Evolutionary conservation across 2,329 filamentous ascomycete genomes (phyloP).

Genomic region (Orbilia brochopaga): DNA sequence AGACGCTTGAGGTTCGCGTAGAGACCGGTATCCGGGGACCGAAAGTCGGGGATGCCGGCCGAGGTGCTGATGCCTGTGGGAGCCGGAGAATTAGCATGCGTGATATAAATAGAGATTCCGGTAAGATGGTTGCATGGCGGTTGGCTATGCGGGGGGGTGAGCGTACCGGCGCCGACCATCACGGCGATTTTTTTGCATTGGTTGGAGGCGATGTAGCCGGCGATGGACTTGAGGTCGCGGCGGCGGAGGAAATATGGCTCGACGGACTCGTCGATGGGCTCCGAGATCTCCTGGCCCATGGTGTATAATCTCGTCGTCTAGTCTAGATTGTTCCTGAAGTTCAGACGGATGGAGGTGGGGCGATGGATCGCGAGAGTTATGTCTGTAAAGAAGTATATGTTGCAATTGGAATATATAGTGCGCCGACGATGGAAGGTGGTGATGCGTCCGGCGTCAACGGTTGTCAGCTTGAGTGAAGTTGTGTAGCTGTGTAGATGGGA

Average conservation of each 20-base stretch:
- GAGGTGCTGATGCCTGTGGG: slow-evolving; percentile 57
- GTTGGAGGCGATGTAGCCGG: slow-evolving; percentile 77
- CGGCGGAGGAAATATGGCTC: slow-evolving; percentile 70
- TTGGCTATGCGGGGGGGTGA: slow-evolving; percentile 13
- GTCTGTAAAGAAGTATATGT: not conserved
- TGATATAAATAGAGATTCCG: slow-evolving; percentile 70
- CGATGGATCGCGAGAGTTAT: no score
- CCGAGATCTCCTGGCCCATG: slow-evolving; percentile 45
- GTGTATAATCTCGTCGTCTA: not conserved
- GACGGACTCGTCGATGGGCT: slow-evolving; percentile 64
- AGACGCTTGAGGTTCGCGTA: slow-evolving; percentile 90
- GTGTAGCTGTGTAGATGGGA: not conserved
- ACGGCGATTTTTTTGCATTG: slow-evolving; percentile 76
- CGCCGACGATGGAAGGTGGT: no score
- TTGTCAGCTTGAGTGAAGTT: no score
- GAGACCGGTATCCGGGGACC: slow-evolving; percentile 88
- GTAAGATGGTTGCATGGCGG: slow-evolving; percentile 6
- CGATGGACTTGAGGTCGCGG: slow-evolving; percentile 75
- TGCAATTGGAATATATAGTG: no score
- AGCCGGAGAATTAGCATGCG: slow-evolving; percentile 69
- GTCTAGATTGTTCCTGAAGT: not conserved
- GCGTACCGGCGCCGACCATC: slow-evolving; percentile 63
- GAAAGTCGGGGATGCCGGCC: slow-evolving; percentile 85
- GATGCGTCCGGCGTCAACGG: no score
- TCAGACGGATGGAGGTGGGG: no score